phyloP scores from a whole-genome alignment of 192 early-diverging fungal species.

The Coemansia sp. region DNA sequence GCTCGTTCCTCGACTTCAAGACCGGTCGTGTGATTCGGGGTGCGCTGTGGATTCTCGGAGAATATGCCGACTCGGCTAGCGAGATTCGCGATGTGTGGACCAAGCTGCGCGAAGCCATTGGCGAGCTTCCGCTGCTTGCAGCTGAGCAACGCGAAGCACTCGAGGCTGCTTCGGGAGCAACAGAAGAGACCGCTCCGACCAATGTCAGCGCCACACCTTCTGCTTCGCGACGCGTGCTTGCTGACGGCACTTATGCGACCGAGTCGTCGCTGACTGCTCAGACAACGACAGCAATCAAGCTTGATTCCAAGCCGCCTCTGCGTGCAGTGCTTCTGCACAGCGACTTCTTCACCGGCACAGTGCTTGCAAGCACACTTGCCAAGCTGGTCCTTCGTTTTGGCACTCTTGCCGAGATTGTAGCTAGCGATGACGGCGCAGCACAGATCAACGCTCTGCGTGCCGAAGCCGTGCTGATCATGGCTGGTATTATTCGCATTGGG shows the following conservation, averaged over 20 bases:
- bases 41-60: conserved; percentile 98
- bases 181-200: conserved; percentile 29
- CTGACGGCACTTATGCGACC: conserved; percentile 98
- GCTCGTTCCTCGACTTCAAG: conserved; percentile 87
- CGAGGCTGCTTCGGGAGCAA: conserved; percentile 62
- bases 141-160: conserved; percentile 86
- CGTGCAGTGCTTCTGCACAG: conserved; percentile 83
- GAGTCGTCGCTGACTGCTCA: conserved; percentile 81
- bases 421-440: conserved; percentile 5
- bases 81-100: conserved; percentile 86
- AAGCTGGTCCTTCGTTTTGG: conserved; percentile 86
- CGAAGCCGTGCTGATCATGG: conserved; percentile 99
- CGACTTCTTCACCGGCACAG: conserved; percentile 89
- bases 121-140: conserved; percentile 93
- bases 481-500: conserved; percentile 89
- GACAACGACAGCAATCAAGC: conserved; percentile 58
- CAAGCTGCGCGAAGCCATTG: conserved; percentile 79
- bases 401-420: conserved; percentile 14
- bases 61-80: conserved; percentile 78
- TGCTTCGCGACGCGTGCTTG: conserved; percentile 73
- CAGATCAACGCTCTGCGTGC: conserved; percentile 82
- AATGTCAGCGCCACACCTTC: conserved; percentile 33
- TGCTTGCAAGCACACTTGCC: conserved; percentile 86
- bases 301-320: conserved; percentile 45
- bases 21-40: conserved; percentile 92